These are phyloP conservation scores for Ceratobasidium sp. DNA, from an alignment of 1,284 basidiomycete genomes.

Conservation along the genomic window DNA sequence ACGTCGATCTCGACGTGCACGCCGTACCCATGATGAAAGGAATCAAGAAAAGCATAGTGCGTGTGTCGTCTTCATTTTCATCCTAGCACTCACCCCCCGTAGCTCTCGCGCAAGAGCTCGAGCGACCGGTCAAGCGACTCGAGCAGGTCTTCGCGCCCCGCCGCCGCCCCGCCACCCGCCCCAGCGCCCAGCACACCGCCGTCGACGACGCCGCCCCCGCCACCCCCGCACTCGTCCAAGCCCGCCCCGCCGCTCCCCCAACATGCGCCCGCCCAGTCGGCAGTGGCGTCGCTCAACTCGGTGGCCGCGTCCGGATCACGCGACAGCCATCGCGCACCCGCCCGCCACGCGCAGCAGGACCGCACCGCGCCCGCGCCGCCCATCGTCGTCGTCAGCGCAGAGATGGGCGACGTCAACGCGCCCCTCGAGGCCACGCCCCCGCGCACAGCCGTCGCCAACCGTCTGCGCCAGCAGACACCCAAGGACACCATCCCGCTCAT, in stretches of 20 bases:
- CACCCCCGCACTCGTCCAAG: slow-evolving; percentile 74
- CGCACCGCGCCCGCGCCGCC: slow-evolving; percentile 70
- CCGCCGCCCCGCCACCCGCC: slow-evolving; percentile 42
- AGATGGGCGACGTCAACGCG: slow-evolving; percentile 60
- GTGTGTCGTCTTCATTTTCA: slow-evolving; percentile 49
- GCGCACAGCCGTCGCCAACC: slow-evolving; percentile 70
- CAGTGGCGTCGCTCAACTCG: slow-evolving; percentile 41
- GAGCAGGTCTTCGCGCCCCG: slow-evolving; percentile 44
- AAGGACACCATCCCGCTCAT: slow-evolving; percentile 97
- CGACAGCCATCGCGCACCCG: slow-evolving; percentile 33
- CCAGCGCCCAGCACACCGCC: slow-evolving; percentile 41
- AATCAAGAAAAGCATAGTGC: slow-evolving; percentile 88
- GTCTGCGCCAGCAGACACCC: slow-evolving; percentile 75
- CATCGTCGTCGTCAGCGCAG: slow-evolving; percentile 88
- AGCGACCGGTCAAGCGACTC: slow-evolving; percentile 42
- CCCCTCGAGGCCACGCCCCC: slow-evolving; percentile 66
- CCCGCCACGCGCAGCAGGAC: slow-evolving; percentile 56
- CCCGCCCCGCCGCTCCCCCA: slow-evolving; percentile 70
- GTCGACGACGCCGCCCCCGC: slow-evolving; percentile 57
- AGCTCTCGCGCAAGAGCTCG: slow-evolving; percentile 53
- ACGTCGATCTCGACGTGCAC: slow-evolving; percentile 11
- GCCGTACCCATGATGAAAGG: slow-evolving; percentile 76
- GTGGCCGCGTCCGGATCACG: slow-evolving; percentile 46
- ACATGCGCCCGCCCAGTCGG: slow-evolving; percentile 26
- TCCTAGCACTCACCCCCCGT: slow-evolving; percentile 15